Evolutionary conservation across 805 yeast genomes (phyloP).

Genomic region (Kodamaea hsintzibuensis): DNA sequence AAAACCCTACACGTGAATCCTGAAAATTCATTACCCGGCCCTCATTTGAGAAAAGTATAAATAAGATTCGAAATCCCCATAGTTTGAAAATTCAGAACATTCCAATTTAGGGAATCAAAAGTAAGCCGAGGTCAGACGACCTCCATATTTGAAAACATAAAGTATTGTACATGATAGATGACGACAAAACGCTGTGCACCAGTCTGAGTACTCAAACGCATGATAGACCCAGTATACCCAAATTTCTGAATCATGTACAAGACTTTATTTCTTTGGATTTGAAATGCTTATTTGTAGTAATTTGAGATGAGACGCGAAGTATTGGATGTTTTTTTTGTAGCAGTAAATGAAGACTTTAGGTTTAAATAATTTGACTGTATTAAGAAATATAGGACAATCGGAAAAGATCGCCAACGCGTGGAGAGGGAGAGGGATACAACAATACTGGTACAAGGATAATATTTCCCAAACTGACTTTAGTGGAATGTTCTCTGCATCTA

Average conservation of each 20-base stretch:
- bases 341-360: not conserved
- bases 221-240: conserved; percentile 50
- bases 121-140: conserved; percentile 15
- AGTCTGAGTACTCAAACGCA: conserved; percentile 48
- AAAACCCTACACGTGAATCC: no score
- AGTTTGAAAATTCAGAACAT: not conserved
- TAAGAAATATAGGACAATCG: not conserved
- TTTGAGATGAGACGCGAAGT: no score
- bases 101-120: not conserved
- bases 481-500: not conserved
- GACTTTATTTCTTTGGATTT: conserved; percentile 8
- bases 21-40: not conserved
- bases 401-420: not conserved
- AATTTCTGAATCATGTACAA: conserved; percentile 37
- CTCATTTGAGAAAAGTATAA: not conserved
- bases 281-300: not conserved
- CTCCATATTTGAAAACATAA: conserved; percentile 13
- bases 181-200: conserved; percentile 55
- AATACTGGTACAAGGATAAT: not conserved
- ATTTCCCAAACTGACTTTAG: not conserved
- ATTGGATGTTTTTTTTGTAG: no score
- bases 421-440: not conserved
- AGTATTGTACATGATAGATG: conserved; percentile 23
- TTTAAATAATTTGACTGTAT: not conserved
- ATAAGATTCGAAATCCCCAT: not conserved